Evolutionary conservation across 2,329 filamentous ascomycete species (phyloP).

Genomic region (Fusarium chlamydosporum): DNA sequence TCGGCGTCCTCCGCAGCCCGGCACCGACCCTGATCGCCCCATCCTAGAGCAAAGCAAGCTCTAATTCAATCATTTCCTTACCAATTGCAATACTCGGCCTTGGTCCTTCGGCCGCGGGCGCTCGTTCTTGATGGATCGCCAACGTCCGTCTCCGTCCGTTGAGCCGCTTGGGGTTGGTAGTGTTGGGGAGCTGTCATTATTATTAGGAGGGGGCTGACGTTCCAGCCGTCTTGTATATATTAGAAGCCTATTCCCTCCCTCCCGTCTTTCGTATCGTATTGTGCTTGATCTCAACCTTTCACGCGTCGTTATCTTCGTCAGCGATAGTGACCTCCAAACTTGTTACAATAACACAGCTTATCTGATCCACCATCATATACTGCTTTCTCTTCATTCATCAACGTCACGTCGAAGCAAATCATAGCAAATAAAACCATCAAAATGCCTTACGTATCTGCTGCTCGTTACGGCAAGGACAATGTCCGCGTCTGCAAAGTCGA

Average conservation of each 20-base stretch:
- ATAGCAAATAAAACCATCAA: conserved; percentile 32
- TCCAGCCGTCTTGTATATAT: conserved; percentile 41
- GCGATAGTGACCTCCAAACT: conserved; percentile 11
- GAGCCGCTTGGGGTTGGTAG: conserved; percentile 32
- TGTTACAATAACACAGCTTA: conserved; percentile 13
- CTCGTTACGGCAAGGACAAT: conserved; percentile 95
- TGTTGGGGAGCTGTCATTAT: conserved; percentile 27
- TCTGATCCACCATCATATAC: conserved; percentile 19
- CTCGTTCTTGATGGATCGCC: conserved; percentile 44
- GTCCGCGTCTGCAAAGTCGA: conserved; percentile 97
- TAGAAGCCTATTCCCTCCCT: conserved; percentile 33
- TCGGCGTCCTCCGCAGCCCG: conserved; percentile 51
- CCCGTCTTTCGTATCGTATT: neutral
- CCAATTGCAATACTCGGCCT: conserved; percentile 23
- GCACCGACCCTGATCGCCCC: conserved; percentile 46
- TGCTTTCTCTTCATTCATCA: conserved; percentile 19
- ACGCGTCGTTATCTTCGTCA: conserved; percentile 3
- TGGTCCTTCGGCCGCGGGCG: conserved; percentile 44
- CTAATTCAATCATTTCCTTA: conserved; percentile 34
- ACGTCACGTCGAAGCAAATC: neutral
- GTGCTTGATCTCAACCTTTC: conserved; percentile 7
- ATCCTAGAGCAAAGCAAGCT: conserved; percentile 44
- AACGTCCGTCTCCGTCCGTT: conserved; percentile 47
- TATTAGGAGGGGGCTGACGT: conserved; percentile 39
- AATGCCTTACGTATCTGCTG: conserved; percentile 72